Percentiles rank a stretch among this genome's conserved stretches.
phyloP scores from a whole-genome alignment of 2,329 filamentous ascomycete genomes.

The Aspergillus hortae region DNA sequence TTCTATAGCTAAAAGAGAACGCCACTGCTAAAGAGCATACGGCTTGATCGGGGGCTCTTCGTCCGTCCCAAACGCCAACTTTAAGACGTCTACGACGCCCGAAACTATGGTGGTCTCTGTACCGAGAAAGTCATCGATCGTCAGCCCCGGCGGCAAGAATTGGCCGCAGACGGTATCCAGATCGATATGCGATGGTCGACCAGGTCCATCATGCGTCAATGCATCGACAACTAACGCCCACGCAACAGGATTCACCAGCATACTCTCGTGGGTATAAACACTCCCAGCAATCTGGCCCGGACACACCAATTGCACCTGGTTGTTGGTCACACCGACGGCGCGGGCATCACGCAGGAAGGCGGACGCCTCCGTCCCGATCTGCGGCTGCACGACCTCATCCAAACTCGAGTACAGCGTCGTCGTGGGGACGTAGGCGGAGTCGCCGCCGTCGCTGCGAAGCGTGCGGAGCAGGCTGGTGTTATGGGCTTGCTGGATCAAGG shows the following conservation, averaged over 20 bases:
- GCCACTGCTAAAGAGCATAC: background rate
- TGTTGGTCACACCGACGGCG: conserved; percentile 38
- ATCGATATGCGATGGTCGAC: background rate
- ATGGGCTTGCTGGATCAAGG: background rate
- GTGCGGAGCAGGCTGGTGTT: conserved; percentile 20
- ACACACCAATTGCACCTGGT: conserved; percentile 47
- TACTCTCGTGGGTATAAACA: conserved; percentile 48
- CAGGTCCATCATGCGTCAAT: background rate
- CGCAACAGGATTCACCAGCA: conserved; percentile 46
- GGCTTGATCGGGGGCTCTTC: background rate
- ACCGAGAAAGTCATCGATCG: background rate
- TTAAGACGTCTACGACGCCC: background rate
- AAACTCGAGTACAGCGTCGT: conserved; percentile 49
- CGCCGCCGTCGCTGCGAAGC: conserved; percentile 44
- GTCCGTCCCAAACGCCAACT: background rate
- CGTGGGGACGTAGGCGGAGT: conserved; percentile 52
- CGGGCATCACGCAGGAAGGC: background rate
- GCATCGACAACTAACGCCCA: conserved; percentile 8
- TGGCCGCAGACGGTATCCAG: background rate
- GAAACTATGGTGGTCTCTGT: background rate
- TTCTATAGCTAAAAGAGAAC: too few relatives aligned
- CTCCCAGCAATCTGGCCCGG: conserved; percentile 32
- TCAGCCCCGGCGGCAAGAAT: background rate
- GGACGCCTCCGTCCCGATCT: conserved; percentile 45
- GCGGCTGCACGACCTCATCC: conserved; percentile 53